phyloP scores from a whole-genome alignment of 2,329 filamentous ascomycete species.

The Didymella glomerata region DNA sequence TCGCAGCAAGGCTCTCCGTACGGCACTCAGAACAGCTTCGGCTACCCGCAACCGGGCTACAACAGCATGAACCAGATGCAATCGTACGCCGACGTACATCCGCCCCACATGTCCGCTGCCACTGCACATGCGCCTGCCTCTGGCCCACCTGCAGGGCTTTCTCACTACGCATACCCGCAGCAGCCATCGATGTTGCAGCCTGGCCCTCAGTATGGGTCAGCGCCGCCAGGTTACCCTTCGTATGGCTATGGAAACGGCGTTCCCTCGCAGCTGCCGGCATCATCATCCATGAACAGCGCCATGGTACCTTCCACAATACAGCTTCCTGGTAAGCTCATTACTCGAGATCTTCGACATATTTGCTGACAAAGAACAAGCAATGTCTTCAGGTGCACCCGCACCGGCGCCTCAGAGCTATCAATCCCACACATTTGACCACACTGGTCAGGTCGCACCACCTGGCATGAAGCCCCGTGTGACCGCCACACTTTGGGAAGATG shows the following conservation, averaged over 20 bases:
- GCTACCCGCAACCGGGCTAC: slow-evolving; percentile 51
- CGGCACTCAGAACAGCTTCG: slow-evolving; percentile 51
- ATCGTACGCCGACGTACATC: slow-evolving; percentile 85
- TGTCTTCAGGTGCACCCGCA: slow-evolving; percentile 45
- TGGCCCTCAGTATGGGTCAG: slow-evolving; percentile 71
- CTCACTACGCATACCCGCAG: slow-evolving; percentile 74
- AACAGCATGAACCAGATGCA: slow-evolving; percentile 81
- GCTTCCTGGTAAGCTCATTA: slow-evolving; percentile 58
- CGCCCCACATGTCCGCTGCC: slow-evolving; percentile 78
- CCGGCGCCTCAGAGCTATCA: slow-evolving; percentile 46
- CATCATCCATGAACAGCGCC: slow-evolving; percentile 72
- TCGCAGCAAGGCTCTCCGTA: slow-evolving; percentile 52
- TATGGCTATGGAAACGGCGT: slow-evolving; percentile 82
- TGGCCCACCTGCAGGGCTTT: slow-evolving; percentile 75
- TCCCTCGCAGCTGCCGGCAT: slow-evolving; percentile 75
- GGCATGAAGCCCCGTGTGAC: slow-evolving; percentile 97
- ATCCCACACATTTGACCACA: slow-evolving; percentile 75
- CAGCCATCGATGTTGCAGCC: slow-evolving; percentile 80
- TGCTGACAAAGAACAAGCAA: slow-evolving; percentile 35
- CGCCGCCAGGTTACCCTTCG: slow-evolving; percentile 66
- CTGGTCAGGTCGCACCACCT: slow-evolving; percentile 89
- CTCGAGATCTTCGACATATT: neutral
- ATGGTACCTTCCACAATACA: slow-evolving; percentile 77
- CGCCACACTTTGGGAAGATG: slow-evolving; percentile 97
- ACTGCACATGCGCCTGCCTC: slow-evolving; percentile 79